Evolutionary conservation across 257 asterid species (phyloP), one percentile per base, ranked within the genome.

Genomic region (Solanum commersonii): DNA sequence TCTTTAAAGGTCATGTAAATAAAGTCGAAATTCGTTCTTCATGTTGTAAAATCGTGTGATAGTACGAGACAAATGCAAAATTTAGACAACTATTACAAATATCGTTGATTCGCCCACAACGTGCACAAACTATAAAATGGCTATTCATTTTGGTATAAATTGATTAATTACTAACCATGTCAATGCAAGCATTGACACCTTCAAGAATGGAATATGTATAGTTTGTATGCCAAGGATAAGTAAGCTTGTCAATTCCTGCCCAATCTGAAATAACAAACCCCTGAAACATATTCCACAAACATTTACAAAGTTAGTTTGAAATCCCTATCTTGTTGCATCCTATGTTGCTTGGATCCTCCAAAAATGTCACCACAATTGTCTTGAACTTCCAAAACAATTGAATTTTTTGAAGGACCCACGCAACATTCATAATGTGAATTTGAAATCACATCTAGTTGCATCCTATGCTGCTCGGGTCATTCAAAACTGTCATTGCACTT

Each of bases 191-290:
- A n/a, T n/a, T 79, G 52, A 87, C 40, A 63, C 78, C 74, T 18
- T 81, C 29, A 59, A 78, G 87, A 78, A 81, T 81, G 71, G 83
- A 87, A 52, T 79, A 87, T 79, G 87, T 87, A 56, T 87, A 87
- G 72, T 87, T 87, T 27, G 49, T 37, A 46, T 87, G 72, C 83
- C 63, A 42, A 16, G 71, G 78, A 86, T 74, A 67, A 22, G 86
- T 79, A 67, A 87, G 20, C 83, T 52, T 40, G 68, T 87, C 87
- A 79, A 79, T 87, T 18, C 82, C 89, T 27, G 56, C 77, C 77
- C 85, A 87, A 34, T 79, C 89, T 78, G 87, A 78, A 56, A 87
- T 81, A 79, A 87, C 89, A 87, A 87, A 87, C 5, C 89, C 89
- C 87, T 87, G 89, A 29, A 40, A 81, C 37, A 78, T 40, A 44